Conservation (phyloP, 73 alveolate genomes). For the Paramecium tetraurelia region DNA sequence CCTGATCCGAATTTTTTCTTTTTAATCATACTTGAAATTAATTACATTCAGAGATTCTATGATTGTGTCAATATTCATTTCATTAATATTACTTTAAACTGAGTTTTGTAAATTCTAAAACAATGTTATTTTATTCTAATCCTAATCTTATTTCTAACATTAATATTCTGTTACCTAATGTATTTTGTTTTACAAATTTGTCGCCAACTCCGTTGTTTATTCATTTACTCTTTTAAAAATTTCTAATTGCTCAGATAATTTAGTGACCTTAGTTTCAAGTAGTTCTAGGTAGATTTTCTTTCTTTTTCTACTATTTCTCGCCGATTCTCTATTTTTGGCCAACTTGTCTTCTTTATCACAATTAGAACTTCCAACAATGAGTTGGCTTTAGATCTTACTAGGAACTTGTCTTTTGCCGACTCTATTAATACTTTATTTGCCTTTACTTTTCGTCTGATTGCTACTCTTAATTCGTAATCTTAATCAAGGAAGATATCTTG, state of each 20-base stretch:
- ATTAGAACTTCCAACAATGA: not conserved
- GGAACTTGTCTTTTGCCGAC: not conserved
- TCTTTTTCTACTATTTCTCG: conserved; percentile 78
- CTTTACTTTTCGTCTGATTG: not conserved
- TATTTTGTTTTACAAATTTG: not conserved
- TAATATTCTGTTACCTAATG: not conserved
- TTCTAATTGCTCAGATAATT: conserved; percentile 15
- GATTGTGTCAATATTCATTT: conserved; percentile 46
- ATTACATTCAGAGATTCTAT: conserved; percentile 46
- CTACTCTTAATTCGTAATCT: not conserved
- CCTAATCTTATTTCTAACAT: conserved; percentile 31
- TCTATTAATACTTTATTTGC: not conserved
- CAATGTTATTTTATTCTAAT: conserved; percentile 27
- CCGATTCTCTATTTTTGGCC: conserved; percentile 78
- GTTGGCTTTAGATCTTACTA: not conserved
- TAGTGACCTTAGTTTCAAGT: conserved; percentile 63
- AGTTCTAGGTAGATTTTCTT: conserved; percentile 71
- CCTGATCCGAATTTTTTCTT: conserved; percentile 30
- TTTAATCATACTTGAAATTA: not conserved
- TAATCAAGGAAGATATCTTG: not conserved
- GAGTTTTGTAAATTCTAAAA: conserved; percentile 37
- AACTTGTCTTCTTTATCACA: conserved; percentile 56
- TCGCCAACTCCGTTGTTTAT: not conserved
- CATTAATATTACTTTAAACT: conserved; percentile 34
- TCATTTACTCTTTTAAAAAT: conserved; percentile 12